phyloP scores from a whole-genome alignment of 106 monocot species.

The Allium cepa region DNA sequence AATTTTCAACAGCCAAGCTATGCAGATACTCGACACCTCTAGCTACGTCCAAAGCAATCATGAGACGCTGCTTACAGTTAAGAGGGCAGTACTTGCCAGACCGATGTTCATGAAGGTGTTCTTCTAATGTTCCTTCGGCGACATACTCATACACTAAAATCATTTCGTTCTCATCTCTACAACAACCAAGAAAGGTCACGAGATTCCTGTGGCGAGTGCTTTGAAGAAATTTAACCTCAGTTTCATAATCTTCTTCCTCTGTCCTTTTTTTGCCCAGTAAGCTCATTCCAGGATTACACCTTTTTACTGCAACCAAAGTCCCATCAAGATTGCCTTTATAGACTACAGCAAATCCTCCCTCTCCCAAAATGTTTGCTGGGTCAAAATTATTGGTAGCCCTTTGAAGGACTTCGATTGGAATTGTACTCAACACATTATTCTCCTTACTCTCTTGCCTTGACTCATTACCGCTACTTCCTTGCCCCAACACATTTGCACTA shows the following conservation, averaged over 20 bases:
- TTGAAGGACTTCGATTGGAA: slow-evolving; percentile 52
- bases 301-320: slow-evolving; percentile 66
- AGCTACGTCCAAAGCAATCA: slow-evolving; percentile 83
- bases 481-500: neutral
- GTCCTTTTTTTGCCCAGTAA: slow-evolving; percentile 43
- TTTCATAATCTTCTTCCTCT: slow-evolving; percentile 69
- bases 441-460: slow-evolving; percentile 30
- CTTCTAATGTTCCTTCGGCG: slow-evolving; percentile 71
- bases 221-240: slow-evolving; percentile 76
- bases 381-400: slow-evolving; percentile 68
- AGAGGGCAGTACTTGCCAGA: slow-evolving; percentile 35
- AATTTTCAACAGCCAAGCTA: slow-evolving; percentile 79
- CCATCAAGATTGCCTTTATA: slow-evolving; percentile 76
- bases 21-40: slow-evolving; percentile 91
- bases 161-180: slow-evolving; percentile 60
- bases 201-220: slow-evolving; percentile 82
- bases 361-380: slow-evolving; percentile 50
- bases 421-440: slow-evolving; percentile 21
- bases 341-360: slow-evolving; percentile 87
- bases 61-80: slow-evolving; percentile 83
- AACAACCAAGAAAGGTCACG: slow-evolving; percentile 77
- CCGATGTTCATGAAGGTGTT: slow-evolving; percentile 57
- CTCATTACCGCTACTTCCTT: slow-evolving; percentile 13
- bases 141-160: slow-evolving; percentile 90
- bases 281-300: slow-evolving; percentile 31